Conservation (phyloP, 306 rosid species). For the Begonia fuchsioides region DNA sequence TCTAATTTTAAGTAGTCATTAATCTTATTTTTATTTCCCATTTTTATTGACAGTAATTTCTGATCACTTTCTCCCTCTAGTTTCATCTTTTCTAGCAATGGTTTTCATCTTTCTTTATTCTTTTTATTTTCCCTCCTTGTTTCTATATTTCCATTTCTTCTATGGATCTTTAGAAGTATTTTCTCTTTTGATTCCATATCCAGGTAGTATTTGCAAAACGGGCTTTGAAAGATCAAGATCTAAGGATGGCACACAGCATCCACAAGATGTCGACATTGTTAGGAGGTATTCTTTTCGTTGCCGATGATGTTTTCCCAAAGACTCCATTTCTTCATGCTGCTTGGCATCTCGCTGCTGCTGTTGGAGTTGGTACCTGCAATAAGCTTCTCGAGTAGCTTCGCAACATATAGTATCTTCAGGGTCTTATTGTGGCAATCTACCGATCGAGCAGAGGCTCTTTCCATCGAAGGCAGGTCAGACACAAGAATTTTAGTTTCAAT, state of each 20-base stretch:
- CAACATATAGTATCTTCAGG: not conserved
- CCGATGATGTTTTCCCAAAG: constrained; percentile 63
- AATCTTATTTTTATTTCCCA: no score
- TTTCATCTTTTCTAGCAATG: no score
- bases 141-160: no score
- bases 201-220: constrained; percentile 87
- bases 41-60: not conserved
- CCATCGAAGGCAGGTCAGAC: no score
- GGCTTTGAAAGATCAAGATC: constrained; percentile 76
- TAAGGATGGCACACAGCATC: constrained; percentile 59
- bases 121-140: no score
- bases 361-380: constrained; percentile 84
- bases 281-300: constrained; percentile 67
- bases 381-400: constrained; percentile 69
- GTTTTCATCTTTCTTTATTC: no score
- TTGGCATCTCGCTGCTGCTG: constrained; percentile 98
- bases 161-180: no score
- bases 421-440: no score
- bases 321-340: constrained; percentile 94
- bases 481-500: no score
- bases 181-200: not conserved
- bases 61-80: no score
- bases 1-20: no score
- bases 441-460: no score
- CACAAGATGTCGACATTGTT: constrained; percentile 76